Evolutionary conservation across 1,139 yeast species (phyloP).

Genomic region (Candida pseudoviswanathii): DNA sequence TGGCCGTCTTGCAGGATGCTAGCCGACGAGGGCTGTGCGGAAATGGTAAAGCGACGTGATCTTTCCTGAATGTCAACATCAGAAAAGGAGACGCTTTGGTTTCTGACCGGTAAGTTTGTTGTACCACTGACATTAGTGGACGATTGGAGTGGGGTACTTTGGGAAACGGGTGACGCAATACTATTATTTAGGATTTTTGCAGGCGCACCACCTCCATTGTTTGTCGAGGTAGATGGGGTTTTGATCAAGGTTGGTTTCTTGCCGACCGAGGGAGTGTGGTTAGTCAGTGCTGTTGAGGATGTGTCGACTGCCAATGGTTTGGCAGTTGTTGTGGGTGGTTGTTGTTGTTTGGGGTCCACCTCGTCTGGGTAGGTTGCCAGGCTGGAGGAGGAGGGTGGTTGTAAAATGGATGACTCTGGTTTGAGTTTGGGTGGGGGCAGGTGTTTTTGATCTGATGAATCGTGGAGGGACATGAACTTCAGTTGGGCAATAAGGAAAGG

Average conservation of each 20-base stretch:
- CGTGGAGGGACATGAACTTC: conserved; percentile 3
- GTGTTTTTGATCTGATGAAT: conserved; percentile 1
- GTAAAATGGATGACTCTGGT: conserved; percentile 5
- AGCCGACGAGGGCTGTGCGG: conserved; percentile 44
- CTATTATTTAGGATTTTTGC: conserved; percentile 4
- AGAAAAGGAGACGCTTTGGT: conserved; percentile 41
- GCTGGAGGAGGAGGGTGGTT: background rate
- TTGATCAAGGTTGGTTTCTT: conserved; percentile 1
- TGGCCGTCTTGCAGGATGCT: conserved; percentile 18
- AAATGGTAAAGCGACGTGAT: conserved; percentile 46
- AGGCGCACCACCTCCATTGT: conserved; percentile 2
- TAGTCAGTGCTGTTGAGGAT: background rate
- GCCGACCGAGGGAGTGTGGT: background rate
- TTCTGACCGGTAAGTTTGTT: conserved; percentile 10
- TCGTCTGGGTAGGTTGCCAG: background rate
- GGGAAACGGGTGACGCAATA: conserved; percentile 4
- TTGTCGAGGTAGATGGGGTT: background rate
- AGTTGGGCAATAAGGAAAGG: background rate
- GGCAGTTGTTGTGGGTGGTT: background rate
- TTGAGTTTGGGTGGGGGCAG: background rate
- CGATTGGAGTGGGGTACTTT: conserved; percentile 10
- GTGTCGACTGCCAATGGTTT: background rate
- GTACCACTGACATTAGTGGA: conserved; percentile 5
- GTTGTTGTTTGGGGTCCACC: background rate
- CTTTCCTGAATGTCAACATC: conserved; percentile 42